phyloP scores from a whole-genome alignment of 1,284 basidiomycete species.

The Cutaneotrichosporon sp. region DNA sequence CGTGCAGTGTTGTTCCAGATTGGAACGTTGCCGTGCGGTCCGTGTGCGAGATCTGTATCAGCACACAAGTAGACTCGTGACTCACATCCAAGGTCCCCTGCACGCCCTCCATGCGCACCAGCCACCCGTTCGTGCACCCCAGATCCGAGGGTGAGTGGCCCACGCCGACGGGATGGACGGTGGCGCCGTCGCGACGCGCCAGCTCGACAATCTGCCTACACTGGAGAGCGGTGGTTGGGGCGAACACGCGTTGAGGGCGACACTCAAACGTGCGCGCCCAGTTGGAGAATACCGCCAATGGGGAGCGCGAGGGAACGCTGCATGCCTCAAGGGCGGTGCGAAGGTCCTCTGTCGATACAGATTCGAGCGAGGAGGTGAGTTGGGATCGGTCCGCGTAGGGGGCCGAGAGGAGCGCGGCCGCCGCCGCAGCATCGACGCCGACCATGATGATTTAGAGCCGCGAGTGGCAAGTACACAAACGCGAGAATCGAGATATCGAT shows the following conservation, averaged over 20 bases:
- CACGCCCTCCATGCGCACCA: slow-evolving; percentile 73
- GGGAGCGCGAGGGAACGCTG: slow-evolving; percentile 35
- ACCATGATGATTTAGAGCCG: slow-evolving; percentile 1
- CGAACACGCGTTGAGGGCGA: slow-evolving; percentile 62
- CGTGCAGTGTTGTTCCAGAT: slow-evolving; percentile 74
- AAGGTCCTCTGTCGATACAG: slow-evolving; percentile 21
- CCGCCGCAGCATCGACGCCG: slow-evolving; percentile 2
- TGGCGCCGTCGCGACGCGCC: slow-evolving; percentile 69
- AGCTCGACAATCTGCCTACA: slow-evolving; percentile 79
- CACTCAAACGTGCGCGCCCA: slow-evolving; percentile 59
- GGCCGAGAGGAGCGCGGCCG: not conserved
- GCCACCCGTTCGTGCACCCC: slow-evolving; percentile 78
- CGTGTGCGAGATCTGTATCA: slow-evolving; percentile 66
- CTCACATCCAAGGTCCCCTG: slow-evolving; percentile 71
- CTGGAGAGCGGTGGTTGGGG: slow-evolving; percentile 69
- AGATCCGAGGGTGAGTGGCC: slow-evolving; percentile 93
- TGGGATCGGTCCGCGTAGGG: not conserved
- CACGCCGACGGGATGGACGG: slow-evolving; percentile 79
- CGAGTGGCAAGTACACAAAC: not conserved
- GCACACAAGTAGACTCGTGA: slow-evolving; percentile 13
- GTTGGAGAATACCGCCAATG: slow-evolving; percentile 52
- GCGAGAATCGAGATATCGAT: not conserved
- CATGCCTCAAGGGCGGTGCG: slow-evolving; percentile 34
- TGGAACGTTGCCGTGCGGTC: slow-evolving; percentile 63
- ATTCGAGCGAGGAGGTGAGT: slow-evolving; percentile 12